Conservation (phyloP, 768 basidiomycete species). For the Megacollybia marginata region DNA sequence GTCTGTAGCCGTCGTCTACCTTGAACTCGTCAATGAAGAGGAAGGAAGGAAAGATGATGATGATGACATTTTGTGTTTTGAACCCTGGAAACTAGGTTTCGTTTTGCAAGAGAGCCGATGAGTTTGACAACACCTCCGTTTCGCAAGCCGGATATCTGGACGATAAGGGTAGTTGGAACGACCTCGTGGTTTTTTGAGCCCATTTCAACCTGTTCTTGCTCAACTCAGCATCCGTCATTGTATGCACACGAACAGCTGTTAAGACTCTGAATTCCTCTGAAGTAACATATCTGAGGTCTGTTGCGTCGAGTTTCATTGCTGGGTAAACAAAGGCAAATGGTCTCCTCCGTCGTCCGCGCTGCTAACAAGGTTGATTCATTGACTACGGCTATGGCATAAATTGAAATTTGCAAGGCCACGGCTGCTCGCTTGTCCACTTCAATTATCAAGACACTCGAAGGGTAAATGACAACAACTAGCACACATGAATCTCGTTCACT, state of each 20-base stretch:
- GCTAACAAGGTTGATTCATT: constrained; percentile 26
- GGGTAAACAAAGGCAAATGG: not conserved
- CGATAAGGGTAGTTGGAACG: constrained; percentile 83
- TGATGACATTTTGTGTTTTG: constrained; percentile 88
- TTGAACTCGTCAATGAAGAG: constrained; percentile 2
- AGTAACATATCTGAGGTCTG: constrained; percentile 88
- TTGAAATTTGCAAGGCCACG: not conserved
- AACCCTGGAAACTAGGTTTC: constrained; percentile 82
- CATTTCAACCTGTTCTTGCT: constrained; percentile 73
- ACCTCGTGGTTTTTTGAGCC: constrained; percentile 98
- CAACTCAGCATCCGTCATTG: not conserved
- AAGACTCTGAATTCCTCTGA: constrained; percentile 94
- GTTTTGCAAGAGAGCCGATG: constrained; percentile 84
- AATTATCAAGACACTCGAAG: not conserved
- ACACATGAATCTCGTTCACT: not conserved
- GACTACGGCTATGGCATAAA: not conserved
- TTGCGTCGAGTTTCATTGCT: constrained; percentile 87
- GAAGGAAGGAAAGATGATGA: constrained; percentile 1
- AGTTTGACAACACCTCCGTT: constrained; percentile 93
- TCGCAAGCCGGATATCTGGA: constrained; percentile 87
- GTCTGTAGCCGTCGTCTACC: constrained; percentile 90
- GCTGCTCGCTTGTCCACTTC: not conserved
- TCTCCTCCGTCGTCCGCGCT: constrained; percentile 9
- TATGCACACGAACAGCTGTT: constrained; percentile 57
- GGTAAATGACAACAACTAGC: too few relatives aligned